These are phyloP conservation scores for Pterocarpus macrocarpus DNA, from an alignment of 306 rosid species.

Conservation along the genomic window DNA sequence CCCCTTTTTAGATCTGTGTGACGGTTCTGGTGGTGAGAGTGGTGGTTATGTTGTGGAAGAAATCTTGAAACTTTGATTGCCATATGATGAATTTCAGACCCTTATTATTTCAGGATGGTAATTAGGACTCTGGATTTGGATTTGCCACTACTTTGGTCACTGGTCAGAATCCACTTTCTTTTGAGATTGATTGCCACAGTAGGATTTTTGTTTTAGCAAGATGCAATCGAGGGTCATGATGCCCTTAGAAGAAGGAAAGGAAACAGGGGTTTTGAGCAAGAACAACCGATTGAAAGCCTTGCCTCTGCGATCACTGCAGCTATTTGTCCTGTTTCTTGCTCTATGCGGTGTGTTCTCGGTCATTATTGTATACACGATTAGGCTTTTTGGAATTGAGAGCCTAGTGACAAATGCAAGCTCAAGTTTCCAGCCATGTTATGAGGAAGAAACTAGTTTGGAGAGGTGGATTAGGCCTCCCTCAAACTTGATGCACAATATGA, in stretches of 20 bases:
- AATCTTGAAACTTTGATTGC: conserved; percentile 6
- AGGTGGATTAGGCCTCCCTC: conserved; percentile 74
- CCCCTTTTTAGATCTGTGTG: conserved; percentile 50
- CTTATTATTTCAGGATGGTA: not conserved
- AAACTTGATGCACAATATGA: conserved; percentile 78
- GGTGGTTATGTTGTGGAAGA: conserved; percentile 26
- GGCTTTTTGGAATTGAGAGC: conserved; percentile 72
- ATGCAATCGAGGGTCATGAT: conserved; percentile 80
- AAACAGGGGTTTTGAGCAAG: conserved; percentile 43
- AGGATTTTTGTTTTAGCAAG: conserved; percentile 37
- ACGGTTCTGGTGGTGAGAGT: conserved; percentile 11
- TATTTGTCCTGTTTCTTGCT: conserved; percentile 72
- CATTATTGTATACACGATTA: conserved; percentile 72
- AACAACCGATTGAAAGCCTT: conserved; percentile 64
- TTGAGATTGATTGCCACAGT: conserved; percentile 20
- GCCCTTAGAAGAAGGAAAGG: conserved; percentile 79
- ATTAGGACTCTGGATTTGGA: not conserved
- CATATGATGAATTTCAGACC: conserved; percentile 27
- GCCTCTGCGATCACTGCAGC: conserved; percentile 67
- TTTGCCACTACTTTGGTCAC: not conserved
- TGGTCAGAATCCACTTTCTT: conserved; percentile 8
- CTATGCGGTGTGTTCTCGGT: conserved; percentile 70
- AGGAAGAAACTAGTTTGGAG: conserved; percentile 63
- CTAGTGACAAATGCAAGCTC: conserved; percentile 59
- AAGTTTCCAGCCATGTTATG: conserved; percentile 72